These are phyloP conservation scores for Aspergillus hancockii DNA, from an alignment of 495 filamentous ascomycete genomes.

Conservation along the genomic window DNA sequence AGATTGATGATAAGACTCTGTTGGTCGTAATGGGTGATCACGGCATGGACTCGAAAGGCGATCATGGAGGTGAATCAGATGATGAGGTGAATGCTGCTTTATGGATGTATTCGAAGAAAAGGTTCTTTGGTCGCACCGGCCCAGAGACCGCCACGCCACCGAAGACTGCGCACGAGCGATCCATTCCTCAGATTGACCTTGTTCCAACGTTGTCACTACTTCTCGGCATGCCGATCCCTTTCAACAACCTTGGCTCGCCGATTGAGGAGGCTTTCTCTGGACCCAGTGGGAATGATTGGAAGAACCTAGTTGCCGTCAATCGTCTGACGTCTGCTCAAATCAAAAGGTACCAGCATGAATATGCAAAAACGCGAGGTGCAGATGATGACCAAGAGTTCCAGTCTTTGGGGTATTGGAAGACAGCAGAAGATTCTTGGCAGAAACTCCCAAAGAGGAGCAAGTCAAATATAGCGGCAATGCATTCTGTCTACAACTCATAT, in stretches of 20 bases:
- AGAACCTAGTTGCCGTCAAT: constrained; percentile 72
- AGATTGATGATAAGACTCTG: constrained; percentile 80
- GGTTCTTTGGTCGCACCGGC: constrained; percentile 75
- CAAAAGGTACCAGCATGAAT: constrained; percentile 78
- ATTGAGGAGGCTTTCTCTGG: constrained; percentile 94
- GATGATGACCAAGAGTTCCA: constrained; percentile 56
- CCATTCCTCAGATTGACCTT: constrained; percentile 92
- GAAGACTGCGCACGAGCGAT: constrained; percentile 70
- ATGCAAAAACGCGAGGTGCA: constrained; percentile 60
- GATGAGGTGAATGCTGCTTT: constrained; percentile 92
- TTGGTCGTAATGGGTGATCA: constrained; percentile 97
- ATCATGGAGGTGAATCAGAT: constrained; percentile 94
- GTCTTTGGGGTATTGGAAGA: constrained; percentile 60
- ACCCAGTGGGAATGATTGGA: constrained; percentile 62
- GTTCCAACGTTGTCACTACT: constrained; percentile 88
- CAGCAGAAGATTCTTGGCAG: constrained; percentile 51
- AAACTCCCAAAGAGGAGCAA: constrained; percentile 39
- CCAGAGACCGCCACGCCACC: constrained; percentile 64
- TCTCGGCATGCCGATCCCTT: constrained; percentile 89
- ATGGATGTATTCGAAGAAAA: constrained; percentile 95
- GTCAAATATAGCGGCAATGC: constrained; percentile 33
- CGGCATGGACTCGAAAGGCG: constrained; percentile 96
- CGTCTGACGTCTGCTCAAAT: constrained; percentile 82
- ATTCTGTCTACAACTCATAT: constrained; percentile 58
- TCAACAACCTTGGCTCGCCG: constrained; percentile 93